Base-by-base conservation (phyloP, 2,329 filamentous ascomycete genomes). In the Botrytis fabae region DNA sequence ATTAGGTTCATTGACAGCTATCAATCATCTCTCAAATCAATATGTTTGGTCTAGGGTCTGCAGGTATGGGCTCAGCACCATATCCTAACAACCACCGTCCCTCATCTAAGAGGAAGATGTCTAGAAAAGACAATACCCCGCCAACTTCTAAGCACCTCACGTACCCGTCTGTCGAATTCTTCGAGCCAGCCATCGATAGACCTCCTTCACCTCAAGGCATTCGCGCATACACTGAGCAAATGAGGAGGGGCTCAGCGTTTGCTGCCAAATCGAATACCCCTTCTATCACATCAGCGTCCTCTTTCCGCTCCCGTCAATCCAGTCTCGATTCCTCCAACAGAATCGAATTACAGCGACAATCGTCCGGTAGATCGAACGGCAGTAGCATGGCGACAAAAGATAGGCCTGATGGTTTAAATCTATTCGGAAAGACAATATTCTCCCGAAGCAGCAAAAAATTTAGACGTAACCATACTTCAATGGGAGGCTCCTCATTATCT, bases 191-290 rank as follows among this genome's bases (percentile, higher is more conserved):
- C 74, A 81, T 90, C 72, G 87, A 91, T 77, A 87, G 87, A 28
- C 88, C 89, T 59, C 88, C 89, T 0, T 91, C 89, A 48, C 87
- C 89, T 42, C 86, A 88, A 77, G 85, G 85, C 75, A 85, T 90
- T 77, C 86, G 88, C 76, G 87, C 87, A 73, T 83, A 90, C 70
- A 89, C 84, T 80, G 86, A 86, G 79, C 86, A 90, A 81, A 86
- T 89, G 84, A 89, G 86, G 80, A 84, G 85, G 78, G 83, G 84
- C 38, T 87, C 88, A 38, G 82, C 84, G 71, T 80, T 81, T 74
- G 85, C 85, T 18, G 85, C 83, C 77, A 84, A 85, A 77, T 82
- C 82, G 51, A 85, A 83, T 77, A 78, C 77, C 40, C 80, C 84
- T 48, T 85, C 85, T 46, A 83, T 83, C 46, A 89, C 88, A 16